Base-by-base conservation (phyloP, 805 yeast genomes). In the Barnettozyma botsteinii region DNA sequence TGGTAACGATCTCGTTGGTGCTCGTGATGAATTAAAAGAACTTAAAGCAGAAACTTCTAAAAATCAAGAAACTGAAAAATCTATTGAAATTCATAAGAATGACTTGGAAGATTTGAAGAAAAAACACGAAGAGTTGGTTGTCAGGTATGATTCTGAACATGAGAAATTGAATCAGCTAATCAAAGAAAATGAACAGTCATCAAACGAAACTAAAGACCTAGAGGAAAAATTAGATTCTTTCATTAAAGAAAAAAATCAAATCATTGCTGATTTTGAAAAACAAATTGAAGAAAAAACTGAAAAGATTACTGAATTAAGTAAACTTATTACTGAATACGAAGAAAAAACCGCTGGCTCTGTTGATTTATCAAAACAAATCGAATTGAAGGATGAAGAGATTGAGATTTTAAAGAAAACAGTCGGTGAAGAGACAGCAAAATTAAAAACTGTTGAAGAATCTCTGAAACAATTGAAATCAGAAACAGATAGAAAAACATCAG, bases 1-100 rank as follows among this genome's bases (percentile, higher is more conserved):
- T 21, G 96, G 96, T 1, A 75, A 84, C 52, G 94, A 86, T 36
- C 66, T 88, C 7, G 94, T 88, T 1, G 72, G 74, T 5, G 76
- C 87, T 0, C 77, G 73, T 47, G 86, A 82, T 33, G 63, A 75
- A 39, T 37, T 79, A 17, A 80, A 81, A 49, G 57, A 53, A 4
- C 25, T 59, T 15, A 56, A 52, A n/a, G 7, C 33, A 3, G 33
- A 37, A 20, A 31, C 27, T 11, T 20, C 5, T 7, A 23, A 8
- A 13, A 24, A 8, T 37, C 30, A 41, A 26, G 21, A 42, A 34
- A n/a, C 45, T 46, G 38, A 34, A 15, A 43, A 47, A 15, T 38
- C 46, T 5, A 37, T 56, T 13, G 45, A 52, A 20, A 48, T 46
- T 2, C 49, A 59, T 13, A 53, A 57, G 38, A 28, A 41, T 7